Evolutionary conservation across 495 filamentous ascomycete species (phyloP).

Genomic region (Trichoderma erinaceum): DNA sequence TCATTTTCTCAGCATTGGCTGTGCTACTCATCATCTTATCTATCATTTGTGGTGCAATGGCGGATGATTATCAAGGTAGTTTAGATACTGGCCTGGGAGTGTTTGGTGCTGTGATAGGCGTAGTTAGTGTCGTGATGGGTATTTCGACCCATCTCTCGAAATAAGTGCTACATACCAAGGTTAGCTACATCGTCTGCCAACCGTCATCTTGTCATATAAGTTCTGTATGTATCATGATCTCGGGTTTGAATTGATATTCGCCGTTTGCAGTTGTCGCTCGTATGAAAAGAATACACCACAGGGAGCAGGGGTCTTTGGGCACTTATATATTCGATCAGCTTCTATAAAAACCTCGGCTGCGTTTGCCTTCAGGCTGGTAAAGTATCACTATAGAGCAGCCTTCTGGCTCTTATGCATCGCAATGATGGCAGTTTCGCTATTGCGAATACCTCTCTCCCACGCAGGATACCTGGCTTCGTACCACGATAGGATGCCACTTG

Average conservation of each 20-base stretch:
- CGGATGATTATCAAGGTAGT: background rate
- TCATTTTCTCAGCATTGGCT: background rate
- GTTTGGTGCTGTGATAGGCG: background rate
- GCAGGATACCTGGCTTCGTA: slow-evolving; percentile 23
- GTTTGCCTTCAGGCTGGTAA: no score
- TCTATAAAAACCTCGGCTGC: slow-evolving; percentile 15
- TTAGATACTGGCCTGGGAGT: background rate
- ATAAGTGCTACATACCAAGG: background rate
- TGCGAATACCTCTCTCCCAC: slow-evolving; percentile 27
- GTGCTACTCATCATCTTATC: background rate
- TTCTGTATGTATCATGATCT: background rate
- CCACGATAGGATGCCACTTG: slow-evolving; percentile 21
- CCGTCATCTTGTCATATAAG: background rate
- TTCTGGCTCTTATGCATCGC: slow-evolving; percentile 19
- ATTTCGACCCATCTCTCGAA: background rate
- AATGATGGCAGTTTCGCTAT: slow-evolving; percentile 22
- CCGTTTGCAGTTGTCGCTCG: no score
- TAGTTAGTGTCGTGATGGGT: background rate
- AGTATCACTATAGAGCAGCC: no score
- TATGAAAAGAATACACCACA: background rate
- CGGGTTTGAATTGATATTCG: background rate
- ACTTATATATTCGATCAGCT: slow-evolving; percentile 45
- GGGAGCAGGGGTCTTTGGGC: no score
- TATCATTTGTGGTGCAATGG: background rate
- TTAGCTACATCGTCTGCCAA: background rate